A percentile compares a stretch with the other conserved stretches of the same genome.
Conservation (phyloP, 1,139 yeast genomes). For the Pichia norvegensis region DNA sequence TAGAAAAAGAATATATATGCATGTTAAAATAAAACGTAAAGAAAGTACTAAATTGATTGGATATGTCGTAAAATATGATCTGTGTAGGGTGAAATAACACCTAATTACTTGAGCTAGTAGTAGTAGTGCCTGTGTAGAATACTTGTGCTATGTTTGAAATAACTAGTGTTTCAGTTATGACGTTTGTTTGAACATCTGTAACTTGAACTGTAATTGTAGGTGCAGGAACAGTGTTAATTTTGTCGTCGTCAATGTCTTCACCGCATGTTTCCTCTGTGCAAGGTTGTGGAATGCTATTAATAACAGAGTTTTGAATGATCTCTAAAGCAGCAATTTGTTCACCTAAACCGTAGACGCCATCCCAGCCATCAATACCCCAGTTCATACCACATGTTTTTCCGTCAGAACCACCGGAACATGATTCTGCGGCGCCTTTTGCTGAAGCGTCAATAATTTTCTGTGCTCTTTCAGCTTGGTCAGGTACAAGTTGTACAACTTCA, state of each 20-base stretch:
- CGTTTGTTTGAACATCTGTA: conserved; percentile 9
- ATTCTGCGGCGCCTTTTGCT: conserved; percentile 74
- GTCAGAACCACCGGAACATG: conserved; percentile 83
- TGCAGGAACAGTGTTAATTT: conserved; percentile 31
- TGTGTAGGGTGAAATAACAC: neutral
- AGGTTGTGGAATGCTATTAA: conserved; percentile 47
- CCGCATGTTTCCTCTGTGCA: conserved; percentile 56
- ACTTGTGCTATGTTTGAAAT: conserved; percentile 5
- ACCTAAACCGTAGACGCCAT: conserved; percentile 75
- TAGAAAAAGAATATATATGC: neutral
- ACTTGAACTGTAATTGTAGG: conserved; percentile 9
- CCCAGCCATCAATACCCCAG: conserved; percentile 70
- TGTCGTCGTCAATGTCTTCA: conserved; percentile 52
- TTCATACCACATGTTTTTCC: conserved; percentile 87
- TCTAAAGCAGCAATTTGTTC: conserved; percentile 89
- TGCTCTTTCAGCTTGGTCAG: conserved; percentile 48
- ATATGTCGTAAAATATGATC: neutral
- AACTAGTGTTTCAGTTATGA: conserved; percentile 2
- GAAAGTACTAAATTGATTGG: no score
- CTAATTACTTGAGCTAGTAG: neutral
- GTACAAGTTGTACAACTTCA: conserved; percentile 62
- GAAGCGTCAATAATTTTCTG: conserved; percentile 48
- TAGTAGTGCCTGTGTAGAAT: conserved; percentile 5
- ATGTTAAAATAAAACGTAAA: neutral
- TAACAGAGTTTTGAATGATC: conserved; percentile 58